Conservation (phyloP, 2,329 filamentous ascomycete species). For the Hypoxylon sp. region DNA sequence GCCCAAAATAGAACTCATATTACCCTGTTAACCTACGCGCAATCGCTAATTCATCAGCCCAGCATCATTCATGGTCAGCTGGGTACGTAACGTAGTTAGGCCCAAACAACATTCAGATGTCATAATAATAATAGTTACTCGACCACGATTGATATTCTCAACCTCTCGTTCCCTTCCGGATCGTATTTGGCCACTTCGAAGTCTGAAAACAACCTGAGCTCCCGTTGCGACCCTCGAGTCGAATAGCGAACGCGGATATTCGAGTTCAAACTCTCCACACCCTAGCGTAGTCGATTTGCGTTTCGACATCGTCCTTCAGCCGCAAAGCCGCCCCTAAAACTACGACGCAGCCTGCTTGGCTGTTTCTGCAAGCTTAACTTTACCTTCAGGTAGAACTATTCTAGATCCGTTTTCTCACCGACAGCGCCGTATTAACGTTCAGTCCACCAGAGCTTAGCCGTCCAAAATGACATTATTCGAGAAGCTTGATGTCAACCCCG, state of each 20-base stretch:
- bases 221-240: constrained; percentile 11
- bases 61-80: constrained; percentile 27
- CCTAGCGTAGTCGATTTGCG: constrained; percentile 24
- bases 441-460: constrained; percentile 17
- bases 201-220: constrained; percentile 4
- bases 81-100: constrained; percentile 26
- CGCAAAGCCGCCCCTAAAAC: constrained; percentile 37
- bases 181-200: constrained; percentile 10
- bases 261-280: constrained; percentile 27
- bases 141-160: constrained; percentile 9
- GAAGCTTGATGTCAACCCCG: constrained; percentile 65
- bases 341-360: constrained; percentile 39
- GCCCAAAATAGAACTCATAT: constrained; percentile 39
- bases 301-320: constrained; percentile 36
- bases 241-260: constrained; percentile 2
- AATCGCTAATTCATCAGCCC: constrained; percentile 35
- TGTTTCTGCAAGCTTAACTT: constrained; percentile 25
- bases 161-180: constrained; percentile 9
- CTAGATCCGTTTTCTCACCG: constrained; percentile 19
- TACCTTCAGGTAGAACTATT: constrained; percentile 23
- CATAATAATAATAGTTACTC: constrained; percentile 16
- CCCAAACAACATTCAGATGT: constrained; percentile 28
- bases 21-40: constrained; percentile 34
- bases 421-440: constrained; percentile 28
- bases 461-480: constrained; percentile 56